These are phyloP conservation scores for Plectosphaerella sp. DNA, from an alignment of 2,329 filamentous ascomycete genomes.

Conservation along the genomic window DNA sequence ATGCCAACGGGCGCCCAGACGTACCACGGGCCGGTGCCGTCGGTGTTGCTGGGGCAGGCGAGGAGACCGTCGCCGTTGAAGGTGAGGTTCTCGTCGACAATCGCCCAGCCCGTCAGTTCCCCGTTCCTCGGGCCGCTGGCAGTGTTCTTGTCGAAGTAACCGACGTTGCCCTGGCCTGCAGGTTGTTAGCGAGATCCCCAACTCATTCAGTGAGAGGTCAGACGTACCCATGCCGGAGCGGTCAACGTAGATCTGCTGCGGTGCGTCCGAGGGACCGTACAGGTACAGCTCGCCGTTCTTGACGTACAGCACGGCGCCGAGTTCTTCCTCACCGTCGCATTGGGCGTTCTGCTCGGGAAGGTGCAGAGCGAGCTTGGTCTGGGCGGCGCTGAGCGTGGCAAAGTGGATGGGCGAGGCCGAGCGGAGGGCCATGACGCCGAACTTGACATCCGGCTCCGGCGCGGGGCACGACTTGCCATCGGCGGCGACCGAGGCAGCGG, in stretches of 20 bases:
- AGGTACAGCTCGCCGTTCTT: slow-evolving; percentile 41
- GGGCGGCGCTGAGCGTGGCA: slow-evolving; percentile 36
- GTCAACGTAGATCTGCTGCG: slow-evolving; percentile 49
- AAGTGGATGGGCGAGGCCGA: slow-evolving; percentile 46
- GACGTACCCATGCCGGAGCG: slow-evolving; percentile 52
- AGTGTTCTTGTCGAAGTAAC: slow-evolving; percentile 36
- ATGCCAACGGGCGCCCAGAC: slow-evolving; percentile 29
- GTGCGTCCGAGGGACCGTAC: slow-evolving; percentile 33
- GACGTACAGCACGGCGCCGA: slow-evolving; percentile 46
- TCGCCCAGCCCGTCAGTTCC: slow-evolving; percentile 42
- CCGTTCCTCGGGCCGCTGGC: slow-evolving; percentile 33
- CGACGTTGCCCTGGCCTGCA: slow-evolving; percentile 42
- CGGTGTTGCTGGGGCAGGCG: slow-evolving; percentile 46
- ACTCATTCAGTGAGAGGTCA: slow-evolving; percentile 9
- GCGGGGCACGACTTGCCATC: neutral
- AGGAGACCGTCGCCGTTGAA: slow-evolving; percentile 40
- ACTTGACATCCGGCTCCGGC: slow-evolving; percentile 16
- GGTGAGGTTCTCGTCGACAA: slow-evolving; percentile 37
- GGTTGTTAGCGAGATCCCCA: neutral
- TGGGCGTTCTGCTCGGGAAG: slow-evolving; percentile 31
- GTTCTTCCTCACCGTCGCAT: slow-evolving; percentile 34
- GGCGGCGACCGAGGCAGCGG: slow-evolving; percentile 15
- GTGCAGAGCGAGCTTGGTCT: slow-evolving; percentile 37
- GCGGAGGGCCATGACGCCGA: slow-evolving; percentile 45
- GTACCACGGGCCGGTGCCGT: slow-evolving; percentile 31